Percentiles rank a stretch among this genome's conserved stretches.
phyloP scores from a whole-genome alignment of 148 eudicot species.

The Polygonum aviculare region DNA sequence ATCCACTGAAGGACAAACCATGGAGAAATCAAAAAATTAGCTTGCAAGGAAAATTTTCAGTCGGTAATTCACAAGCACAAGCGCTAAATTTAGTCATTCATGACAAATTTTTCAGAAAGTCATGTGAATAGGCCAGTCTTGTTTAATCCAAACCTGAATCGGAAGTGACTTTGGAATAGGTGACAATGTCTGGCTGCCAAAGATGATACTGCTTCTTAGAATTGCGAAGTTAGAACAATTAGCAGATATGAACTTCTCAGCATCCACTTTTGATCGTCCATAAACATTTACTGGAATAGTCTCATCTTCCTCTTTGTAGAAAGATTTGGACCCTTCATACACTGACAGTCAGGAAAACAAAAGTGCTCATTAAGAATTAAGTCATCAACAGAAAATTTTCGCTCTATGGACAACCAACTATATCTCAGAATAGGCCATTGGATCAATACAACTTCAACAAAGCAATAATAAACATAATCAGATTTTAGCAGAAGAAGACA shows the following conservation, averaged over 20 bases:
- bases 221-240: constrained; percentile 71
- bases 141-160: constrained; percentile 49
- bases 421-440: background rate
- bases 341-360: constrained; percentile 36
- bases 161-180: constrained; percentile 91
- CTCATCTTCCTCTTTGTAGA: constrained; percentile 86
- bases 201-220: constrained; percentile 91
- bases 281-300: constrained; percentile 67
- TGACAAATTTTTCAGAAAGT: background rate
- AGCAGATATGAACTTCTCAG: constrained; percentile 57
- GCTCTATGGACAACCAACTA: background rate
- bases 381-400: background rate
- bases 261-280: constrained; percentile 78
- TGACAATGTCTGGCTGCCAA: constrained; percentile 74
- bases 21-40: background rate
- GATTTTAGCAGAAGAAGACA: background rate
- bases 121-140: background rate
- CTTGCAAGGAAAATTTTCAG: background rate
- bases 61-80: background rate
- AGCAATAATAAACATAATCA: background rate
- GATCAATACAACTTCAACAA: background rate
- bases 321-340: constrained; percentile 86
- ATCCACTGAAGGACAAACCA: constrained; percentile 58
- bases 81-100: background rate
- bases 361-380: background rate